phyloP scores from a whole-genome alignment of 2,329 filamentous ascomycete species.

The Colletotrichum scovillei region DNA sequence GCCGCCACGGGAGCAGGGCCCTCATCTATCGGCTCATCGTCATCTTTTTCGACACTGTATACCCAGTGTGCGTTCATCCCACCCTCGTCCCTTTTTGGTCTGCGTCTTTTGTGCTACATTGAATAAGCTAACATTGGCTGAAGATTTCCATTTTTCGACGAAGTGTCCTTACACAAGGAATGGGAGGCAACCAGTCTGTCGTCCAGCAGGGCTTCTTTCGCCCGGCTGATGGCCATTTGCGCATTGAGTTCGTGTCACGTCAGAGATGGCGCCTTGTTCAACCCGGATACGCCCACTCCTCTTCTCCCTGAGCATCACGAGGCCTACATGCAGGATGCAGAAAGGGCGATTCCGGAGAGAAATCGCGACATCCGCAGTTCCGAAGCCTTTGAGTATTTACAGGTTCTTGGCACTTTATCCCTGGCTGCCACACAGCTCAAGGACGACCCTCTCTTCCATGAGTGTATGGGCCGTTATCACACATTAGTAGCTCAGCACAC shows the following conservation, averaged over 20 bases:
- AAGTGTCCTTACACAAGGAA: slow-evolving; percentile 53
- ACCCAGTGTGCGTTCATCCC: slow-evolving; percentile 31
- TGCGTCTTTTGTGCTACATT: background rate
- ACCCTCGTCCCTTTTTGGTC: background rate
- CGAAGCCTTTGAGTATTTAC: slow-evolving; percentile 34
- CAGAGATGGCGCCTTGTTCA: slow-evolving; percentile 60
- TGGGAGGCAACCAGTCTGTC: slow-evolving; percentile 51
- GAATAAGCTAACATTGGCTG: background rate
- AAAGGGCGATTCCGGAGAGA: slow-evolving; percentile 30
- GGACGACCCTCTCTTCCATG: slow-evolving; percentile 59
- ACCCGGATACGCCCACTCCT: slow-evolving; percentile 46
- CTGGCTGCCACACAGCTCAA: slow-evolving; percentile 64
- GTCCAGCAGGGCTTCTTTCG: slow-evolving; percentile 51
- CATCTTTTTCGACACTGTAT: slow-evolving; percentile 37
- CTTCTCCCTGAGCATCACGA: slow-evolving; percentile 22
- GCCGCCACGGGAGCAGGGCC: slow-evolving; percentile 27
- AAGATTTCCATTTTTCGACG: slow-evolving; percentile 61
- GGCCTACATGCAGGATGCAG: slow-evolving; percentile 35
- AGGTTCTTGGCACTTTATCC: slow-evolving; percentile 58
- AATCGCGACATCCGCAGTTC: slow-evolving; percentile 18
- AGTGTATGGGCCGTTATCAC: slow-evolving; percentile 62
- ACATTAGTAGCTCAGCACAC: slow-evolving; percentile 59
- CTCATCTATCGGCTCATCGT: slow-evolving; percentile 30
- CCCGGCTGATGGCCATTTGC: slow-evolving; percentile 63
- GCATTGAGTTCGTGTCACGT: slow-evolving; percentile 59